phyloP scores from a whole-genome alignment of 352 stramenopile genomes.

The Stephanocyclus meneghinianus region DNA sequence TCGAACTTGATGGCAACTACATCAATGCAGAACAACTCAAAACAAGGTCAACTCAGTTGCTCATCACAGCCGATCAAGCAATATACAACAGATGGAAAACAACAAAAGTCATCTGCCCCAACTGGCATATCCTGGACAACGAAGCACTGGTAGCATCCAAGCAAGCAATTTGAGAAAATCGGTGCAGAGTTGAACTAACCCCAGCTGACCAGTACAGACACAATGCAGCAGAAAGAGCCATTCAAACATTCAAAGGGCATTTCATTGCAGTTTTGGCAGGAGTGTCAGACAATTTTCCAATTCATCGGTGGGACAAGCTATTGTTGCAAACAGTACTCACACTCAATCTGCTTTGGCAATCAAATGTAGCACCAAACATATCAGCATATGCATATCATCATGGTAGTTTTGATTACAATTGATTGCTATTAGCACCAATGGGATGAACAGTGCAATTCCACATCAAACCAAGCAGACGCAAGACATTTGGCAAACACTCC shows the following conservation, averaged over 20 bases:
- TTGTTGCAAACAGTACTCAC: constrained; percentile 49
- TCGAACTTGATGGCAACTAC: neutral
- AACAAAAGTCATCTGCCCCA: constrained; percentile 1
- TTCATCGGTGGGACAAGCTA: constrained; percentile 51
- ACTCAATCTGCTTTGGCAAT: constrained; percentile 54
- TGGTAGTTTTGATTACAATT: no score
- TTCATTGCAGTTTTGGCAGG: constrained; percentile 18
- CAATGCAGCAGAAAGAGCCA: constrained; percentile 45
- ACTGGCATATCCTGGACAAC: constrained; percentile 51
- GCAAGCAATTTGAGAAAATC: neutral
- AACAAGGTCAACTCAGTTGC: constrained; percentile 19
- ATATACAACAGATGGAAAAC: constrained; percentile 11
- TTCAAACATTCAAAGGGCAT: constrained; percentile 54
- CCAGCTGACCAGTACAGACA: constrained; percentile 10
- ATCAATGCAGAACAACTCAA: constrained; percentile 52
- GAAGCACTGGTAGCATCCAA: constrained; percentile 32
- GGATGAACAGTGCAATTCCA: constrained; percentile 19
- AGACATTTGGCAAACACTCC: constrained; percentile 36
- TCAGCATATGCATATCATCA: constrained; percentile 16
- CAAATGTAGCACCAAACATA: constrained; percentile 38
- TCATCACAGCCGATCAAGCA: constrained; percentile 40
- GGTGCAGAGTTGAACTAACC: constrained; percentile 30
- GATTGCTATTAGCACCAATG: constrained; percentile 10
- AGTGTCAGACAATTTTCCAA: constrained; percentile 42
- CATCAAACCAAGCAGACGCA: constrained; percentile 18